Evolutionary conservation across 2,329 filamentous ascomycete species (phyloP), one percentile per base, ranked within the genome.

Genomic region (Volutella citrinella): DNA sequence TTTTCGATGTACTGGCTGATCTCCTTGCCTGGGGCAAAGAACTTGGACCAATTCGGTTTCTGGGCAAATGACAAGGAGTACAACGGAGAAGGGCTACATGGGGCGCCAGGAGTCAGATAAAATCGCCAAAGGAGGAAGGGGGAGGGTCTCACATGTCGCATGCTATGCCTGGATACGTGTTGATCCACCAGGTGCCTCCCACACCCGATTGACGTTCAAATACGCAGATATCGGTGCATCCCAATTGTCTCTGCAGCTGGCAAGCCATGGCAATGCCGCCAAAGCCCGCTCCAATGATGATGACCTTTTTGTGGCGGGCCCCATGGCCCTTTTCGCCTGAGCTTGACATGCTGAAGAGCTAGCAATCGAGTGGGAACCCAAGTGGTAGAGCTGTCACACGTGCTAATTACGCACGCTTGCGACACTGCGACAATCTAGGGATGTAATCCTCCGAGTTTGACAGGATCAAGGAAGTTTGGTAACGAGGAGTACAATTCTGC

Each of bases 161-260:
- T 4, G 24, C 24, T 26, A 26, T 26, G 24, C 24, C 24, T 26
- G 24, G 24, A 5, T 26, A 26, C 13, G 24, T 26, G 16, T 26
- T 26, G 24, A 26, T 26, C 24, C 24, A 26, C 24, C 24, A 26
- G 13, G 24, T 26, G 24, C 24, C 24, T 26, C 24, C 24, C 16
- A 26, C 16, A 15, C 24, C 24, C 24, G 24, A 26, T 26, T 26
- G 24, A 26, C 24, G 24, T 26, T 26, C 24, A 13, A 26, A 6
- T 15, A 26, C 13, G 16, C 24, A 26, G 24, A 26, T 14, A 15
- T 26, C 24, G 6, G 24, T 26, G 24, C 24, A 26, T 10, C 24
- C 24, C 16, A 26, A 15, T 15, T 26, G 14, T 26, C 24, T 26
- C 24, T 26, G 14, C 24, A 26, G 16, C 16, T 26, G 13, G n/a